Evolutionary conservation across 2,329 filamentous ascomycete species (phyloP), one percentile per base, ranked within the genome.

Genomic region (Xylaria sp.): DNA sequence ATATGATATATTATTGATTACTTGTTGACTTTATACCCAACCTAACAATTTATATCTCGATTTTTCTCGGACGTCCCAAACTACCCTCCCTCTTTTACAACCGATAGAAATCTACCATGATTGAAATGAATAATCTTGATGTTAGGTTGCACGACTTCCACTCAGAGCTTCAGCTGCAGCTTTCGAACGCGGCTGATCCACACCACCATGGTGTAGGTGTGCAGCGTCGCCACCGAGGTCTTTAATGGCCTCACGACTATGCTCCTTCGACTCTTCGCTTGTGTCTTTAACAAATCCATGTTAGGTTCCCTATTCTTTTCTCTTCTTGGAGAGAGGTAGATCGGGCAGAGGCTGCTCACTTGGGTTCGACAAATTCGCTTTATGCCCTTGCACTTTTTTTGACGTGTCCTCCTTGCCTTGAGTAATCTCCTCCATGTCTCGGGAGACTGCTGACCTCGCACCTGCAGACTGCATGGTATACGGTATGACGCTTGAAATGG

Each of bases 351-450:
- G n/a, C n/a, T 35, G 16, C 48, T 63, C 21, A 84, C 83, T 84
- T 10, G 83, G 82, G 68, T 85, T 85, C 65, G 79, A 79, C 21
- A 85, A 70, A 69, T 85, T 85, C 2, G 83, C 83, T 76, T 84
- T 84, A 75, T 84, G 82, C 16, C 83, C 83, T 44, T 72, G 69
- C 25, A 78, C 76, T 29, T 58, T 53, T 47, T 74, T 72, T 35
- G 73, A 76, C 40, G 74, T 72, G 2, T 65, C 63, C 72, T 78
- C 76, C 69, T 73, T 77, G 48, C 78, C 76, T 58, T 78, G 69
- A 27, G 35, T 71, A 63, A 82, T 74, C 73, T 83, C 81, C 71
- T 82, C 75, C 81, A 83, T 82, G 75, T 82, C 80, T 63, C 78
- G 75, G 12, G 81, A 82, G 68, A 82, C 75, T 72, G 76, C 77